Evolutionary conservation across 192 early-diverging fungal genomes (phyloP), one percentile per base, ranked within the genome.

Genomic region (Obelidium mucronatum): DNA sequence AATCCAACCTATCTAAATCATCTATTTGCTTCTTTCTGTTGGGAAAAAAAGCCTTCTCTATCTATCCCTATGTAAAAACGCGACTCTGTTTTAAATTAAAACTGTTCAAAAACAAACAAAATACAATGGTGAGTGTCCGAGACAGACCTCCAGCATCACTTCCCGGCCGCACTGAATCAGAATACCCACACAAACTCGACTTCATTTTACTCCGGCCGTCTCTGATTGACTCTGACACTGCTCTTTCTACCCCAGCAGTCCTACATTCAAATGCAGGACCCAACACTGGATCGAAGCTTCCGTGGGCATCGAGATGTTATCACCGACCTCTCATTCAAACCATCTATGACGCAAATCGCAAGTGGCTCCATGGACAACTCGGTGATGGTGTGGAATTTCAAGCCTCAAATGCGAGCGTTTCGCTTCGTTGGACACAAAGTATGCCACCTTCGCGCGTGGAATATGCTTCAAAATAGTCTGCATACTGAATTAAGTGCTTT

Each of bases 361-460:
- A 86, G 84, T 55, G 75, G 74, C 15, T 88, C 86, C 6, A 75
- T 84, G 70, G 89, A 90, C 66, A 31, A 83, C 62, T 83, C 85
- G 6, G 89, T 90, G n/a, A 88, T 90, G 88, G 78, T 89, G 1
- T 90, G 89, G 89, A 90, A 90, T 70, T 90, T 90, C 58, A 87
- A 86, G 67, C 84, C 88, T 17, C 86, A 88, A 61, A 63, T 90
- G 48, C 62, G 89, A 22, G 88, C 88, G 0, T 88, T 86, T 54
- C 71, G 89, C 2, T 90, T 88, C 70, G 82, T 88, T 13, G 89
- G 89, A 8, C 89, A 90, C 71, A 90, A 79, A 72, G 88, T 85
- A 78, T 1, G 37, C 22, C 17, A 42, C 31, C 19, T 61, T 19
- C 31, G 22, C 28, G 61, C 19, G 31, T 42, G 31, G 22, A 62